Conservation (phyloP, 2,329 filamentous ascomycete genomes). For the Trichoderma sp. region DNA sequence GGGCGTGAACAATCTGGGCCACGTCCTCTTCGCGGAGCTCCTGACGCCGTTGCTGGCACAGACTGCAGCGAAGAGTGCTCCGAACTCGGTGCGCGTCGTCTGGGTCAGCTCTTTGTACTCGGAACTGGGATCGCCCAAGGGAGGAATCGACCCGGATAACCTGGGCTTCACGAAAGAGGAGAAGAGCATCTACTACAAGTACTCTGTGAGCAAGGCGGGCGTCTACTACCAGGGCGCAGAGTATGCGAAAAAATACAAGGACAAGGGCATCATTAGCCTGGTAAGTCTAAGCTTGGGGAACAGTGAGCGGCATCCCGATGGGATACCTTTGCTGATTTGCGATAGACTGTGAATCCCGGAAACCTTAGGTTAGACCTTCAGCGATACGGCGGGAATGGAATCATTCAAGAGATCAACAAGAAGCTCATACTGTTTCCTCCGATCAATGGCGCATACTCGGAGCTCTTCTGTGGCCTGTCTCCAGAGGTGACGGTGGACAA, state of each 20-base stretch:
- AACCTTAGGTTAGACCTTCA: constrained; percentile 45
- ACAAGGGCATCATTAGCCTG: constrained; percentile 37
- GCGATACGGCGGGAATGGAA: constrained; percentile 30
- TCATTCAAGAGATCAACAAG: background rate
- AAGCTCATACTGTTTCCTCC: constrained; percentile 7
- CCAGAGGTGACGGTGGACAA: constrained; percentile 19
- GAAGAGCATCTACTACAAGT: constrained; percentile 32
- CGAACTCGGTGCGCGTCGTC: constrained; percentile 37
- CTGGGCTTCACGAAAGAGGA: constrained; percentile 24
- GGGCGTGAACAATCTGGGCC: constrained; percentile 47
- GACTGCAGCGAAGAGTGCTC: constrained; percentile 37
- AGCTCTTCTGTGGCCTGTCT: constrained; percentile 23
- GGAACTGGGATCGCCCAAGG: constrained; percentile 12
- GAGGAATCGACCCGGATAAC: constrained; percentile 16
- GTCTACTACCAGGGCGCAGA: constrained; percentile 40
- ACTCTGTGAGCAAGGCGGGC: constrained; percentile 38
- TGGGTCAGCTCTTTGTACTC: constrained; percentile 38
- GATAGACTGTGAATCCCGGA: constrained; percentile 43
- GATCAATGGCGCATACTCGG: constrained; percentile 26
- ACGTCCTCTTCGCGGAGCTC: constrained; percentile 45
- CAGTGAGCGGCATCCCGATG: background rate
- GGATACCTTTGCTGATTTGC: background rate
- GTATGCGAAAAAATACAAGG: constrained; percentile 36
- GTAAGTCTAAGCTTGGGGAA: constrained; percentile 9
- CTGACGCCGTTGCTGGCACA: constrained; percentile 41